Base-by-base conservation (phyloP, 2,329 filamentous ascomycete genomes). In the Penicillium sp. region DNA sequence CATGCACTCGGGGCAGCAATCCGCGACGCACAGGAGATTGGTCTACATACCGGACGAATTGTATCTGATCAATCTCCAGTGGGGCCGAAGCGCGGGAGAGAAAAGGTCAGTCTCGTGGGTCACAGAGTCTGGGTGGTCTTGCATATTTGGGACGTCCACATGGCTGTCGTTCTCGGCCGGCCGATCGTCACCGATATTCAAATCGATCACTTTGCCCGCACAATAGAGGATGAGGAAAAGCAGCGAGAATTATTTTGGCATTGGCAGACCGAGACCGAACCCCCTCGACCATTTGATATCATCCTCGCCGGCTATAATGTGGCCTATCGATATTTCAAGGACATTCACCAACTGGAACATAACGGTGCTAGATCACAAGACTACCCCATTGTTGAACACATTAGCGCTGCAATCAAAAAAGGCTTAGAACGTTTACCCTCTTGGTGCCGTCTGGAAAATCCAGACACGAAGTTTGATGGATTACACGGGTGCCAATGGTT, bases 111-210 rank as follows among this genome's bases (percentile, higher is more conserved):
- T 26, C 11, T 36, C 15, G 20, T 33, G 9, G 43, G 36, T 9
- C 41, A 49, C 31, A 43, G 23, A 32, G 15, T 50, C 19, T 53
- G 50, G 47, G 33, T 48, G 7, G 25, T 53, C 11, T 36, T 53
- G 35, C 47, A 53, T 39, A 50, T 50, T 16, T 53, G 50, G 50
- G 50, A 53, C 27, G 11, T 45, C 9, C 50, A 53, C 27, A 53
- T 53, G 50, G 50, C 42, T 23, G 50, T 51, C 13, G 47, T 53
- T 31, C 47, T 53, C 16, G 45, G 47, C 10, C 36, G 50, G 33
- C 50, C 47, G 15, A 51, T 45, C 33, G 32, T 30, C 4, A 53
- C 50, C 4, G 31, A 40, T 39, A 9, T 51, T 4, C 25, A 44
- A 31, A 37, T 44, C 11, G 42, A 46, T 18, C 25, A 13, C 6